Percentiles rank a stretch among this genome's conserved stretches.
phyloP scores from a whole-genome alignment of 192 early-diverging fungal genomes.

The Cladochytrium replicatum region DNA sequence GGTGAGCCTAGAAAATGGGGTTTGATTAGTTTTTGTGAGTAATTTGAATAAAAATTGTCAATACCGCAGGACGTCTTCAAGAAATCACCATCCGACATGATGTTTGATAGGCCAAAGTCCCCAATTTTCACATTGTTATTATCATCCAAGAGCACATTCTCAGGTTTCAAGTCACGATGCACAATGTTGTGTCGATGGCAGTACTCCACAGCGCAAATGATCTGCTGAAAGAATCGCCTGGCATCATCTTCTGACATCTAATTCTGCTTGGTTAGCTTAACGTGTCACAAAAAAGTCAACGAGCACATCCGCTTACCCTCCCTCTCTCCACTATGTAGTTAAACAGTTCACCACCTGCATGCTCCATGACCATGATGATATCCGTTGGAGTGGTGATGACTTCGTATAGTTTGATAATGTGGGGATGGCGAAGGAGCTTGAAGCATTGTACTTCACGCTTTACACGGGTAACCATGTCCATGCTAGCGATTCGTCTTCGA shows the following conservation, averaged over 20 bases:
- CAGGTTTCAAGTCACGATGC: constrained; percentile 50
- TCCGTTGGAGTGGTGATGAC: constrained; percentile 94
- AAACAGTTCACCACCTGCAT: constrained; percentile 90
- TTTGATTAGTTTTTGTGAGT: constrained; percentile 7
- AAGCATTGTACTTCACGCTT: constrained; percentile 97
- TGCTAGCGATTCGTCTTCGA: constrained; percentile 78
- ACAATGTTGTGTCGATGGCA: constrained; percentile 50
- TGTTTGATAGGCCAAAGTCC: constrained; percentile 50
- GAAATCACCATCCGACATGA: constrained; percentile 42
- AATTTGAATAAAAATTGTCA: constrained; percentile 2
- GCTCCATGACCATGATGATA: constrained; percentile 97
- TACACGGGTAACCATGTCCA: constrained; percentile 91
- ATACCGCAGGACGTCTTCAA: constrained; percentile 49
- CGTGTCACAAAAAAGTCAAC: background rate
- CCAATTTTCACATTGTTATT: constrained; percentile 48
- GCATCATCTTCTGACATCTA: constrained; percentile 47
- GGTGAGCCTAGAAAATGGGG: constrained; percentile 32
- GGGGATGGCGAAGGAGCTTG: constrained; percentile 88
- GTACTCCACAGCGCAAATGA: constrained; percentile 47
- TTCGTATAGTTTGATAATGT: constrained; percentile 98
- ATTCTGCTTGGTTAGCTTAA: background rate
- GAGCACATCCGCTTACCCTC: constrained; percentile 27
- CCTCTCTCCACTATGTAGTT: constrained; percentile 87
- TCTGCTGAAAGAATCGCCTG: constrained; percentile 42
- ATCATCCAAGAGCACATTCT: constrained; percentile 47